These are phyloP conservation scores for Backusella liffmaniae DNA, from an alignment of 192 early-diverging fungal genomes.

Conservation along the genomic window DNA sequence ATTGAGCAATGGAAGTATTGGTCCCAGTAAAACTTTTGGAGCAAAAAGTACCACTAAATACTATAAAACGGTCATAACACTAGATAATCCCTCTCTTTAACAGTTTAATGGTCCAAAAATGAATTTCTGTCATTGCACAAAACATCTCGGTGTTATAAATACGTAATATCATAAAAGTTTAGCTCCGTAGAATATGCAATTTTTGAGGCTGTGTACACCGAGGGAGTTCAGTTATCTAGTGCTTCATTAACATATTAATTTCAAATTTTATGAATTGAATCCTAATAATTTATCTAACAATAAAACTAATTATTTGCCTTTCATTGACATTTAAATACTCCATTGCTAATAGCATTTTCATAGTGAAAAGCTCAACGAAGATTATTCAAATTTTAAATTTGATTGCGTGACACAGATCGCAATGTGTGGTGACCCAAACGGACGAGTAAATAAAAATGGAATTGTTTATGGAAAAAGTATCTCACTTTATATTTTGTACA, in stretches of 20 bases:
- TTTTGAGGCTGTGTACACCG: not conserved
- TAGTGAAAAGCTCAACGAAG: not conserved
- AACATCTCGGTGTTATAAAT: not conserved
- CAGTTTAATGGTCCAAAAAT: not conserved
- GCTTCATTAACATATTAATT: not conserved
- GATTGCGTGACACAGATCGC: not conserved
- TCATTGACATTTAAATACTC: not conserved
- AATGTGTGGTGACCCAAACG: not conserved
- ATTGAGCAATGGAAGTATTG: no score
- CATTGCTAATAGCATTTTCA: not conserved
- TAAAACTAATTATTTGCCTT: not conserved
- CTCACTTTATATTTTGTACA: not conserved
- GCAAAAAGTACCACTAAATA: no score
- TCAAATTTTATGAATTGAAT: not conserved
- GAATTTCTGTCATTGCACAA: not conserved
- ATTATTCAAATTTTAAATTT: not conserved
- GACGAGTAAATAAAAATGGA: not conserved
- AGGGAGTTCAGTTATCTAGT: not conserved
- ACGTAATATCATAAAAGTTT: not conserved
- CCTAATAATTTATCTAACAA: not conserved
- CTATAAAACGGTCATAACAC: no score
- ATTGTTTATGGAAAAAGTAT: not conserved
- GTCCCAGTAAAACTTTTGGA: no score
- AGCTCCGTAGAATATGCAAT: not conserved
- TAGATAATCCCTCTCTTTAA: no score